Base-by-base conservation (phyloP, 2,329 filamentous ascomycete species). In the Ophiocordyceps camponoti-saundersi region DNA sequence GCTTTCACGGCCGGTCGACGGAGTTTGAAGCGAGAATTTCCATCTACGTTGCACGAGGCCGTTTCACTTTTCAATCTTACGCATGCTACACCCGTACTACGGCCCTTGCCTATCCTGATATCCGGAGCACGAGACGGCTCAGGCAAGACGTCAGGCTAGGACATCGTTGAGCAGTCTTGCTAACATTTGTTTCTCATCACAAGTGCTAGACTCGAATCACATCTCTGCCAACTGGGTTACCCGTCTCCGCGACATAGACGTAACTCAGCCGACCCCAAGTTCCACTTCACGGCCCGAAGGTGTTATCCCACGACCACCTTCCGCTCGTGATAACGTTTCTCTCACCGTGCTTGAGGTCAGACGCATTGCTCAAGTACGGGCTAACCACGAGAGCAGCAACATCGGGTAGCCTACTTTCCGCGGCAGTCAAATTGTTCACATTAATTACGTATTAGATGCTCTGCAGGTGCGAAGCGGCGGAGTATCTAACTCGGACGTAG, bases 171-270 rank as follows among this genome's bases (percentile, higher is more conserved):
- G 34, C 15, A 39, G 34, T 7, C n/a, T 18, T 18, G 34, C 42
- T 43, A 29, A 43, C 18, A 18, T 12, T 15, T 22, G 4, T 11
- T n/a, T 43, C 18, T 22, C 20, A 20, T 5, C 40, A 71, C 48
- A 59, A 59, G 34, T 53, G 54, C 50, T 64, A 69, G 48, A 65
- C 42, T 69, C n/a, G 65, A 71, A 53, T 6, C 54, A 58, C 34
- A 51, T 61, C 18, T 59, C 64, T 42, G 56, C 62, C n/a, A 67
- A 61, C 50, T 77, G 74, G 57, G 68, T 72, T 10, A 60, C 61
- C 44, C 72, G 74, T 16, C 65, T 78, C 6, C 65, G 65, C 23
- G 60, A 72, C 50, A 75, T 78, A 67, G 74, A 73, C 55, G 62
- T 75, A 29, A 73, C 66, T 10, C 65, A 72, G 44, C 72, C 74